phyloP scores from a whole-genome alignment of 768 basidiomycete genomes.

The Phylloporus sp. region DNA sequence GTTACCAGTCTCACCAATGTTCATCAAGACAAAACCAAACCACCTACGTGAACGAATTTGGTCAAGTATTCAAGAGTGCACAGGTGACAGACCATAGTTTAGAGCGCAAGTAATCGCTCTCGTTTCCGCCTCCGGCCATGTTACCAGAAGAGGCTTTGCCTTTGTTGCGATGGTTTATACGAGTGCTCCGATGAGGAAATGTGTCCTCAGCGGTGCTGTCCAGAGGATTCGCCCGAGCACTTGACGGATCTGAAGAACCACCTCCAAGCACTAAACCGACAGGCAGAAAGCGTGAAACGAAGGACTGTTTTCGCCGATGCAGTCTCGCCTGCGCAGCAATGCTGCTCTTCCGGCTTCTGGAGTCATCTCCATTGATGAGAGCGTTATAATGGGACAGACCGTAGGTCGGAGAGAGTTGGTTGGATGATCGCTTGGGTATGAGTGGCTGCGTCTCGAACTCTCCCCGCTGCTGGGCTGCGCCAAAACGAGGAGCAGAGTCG shows the following conservation, averaged over 20 bases:
- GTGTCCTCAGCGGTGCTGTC: conserved; percentile 33
- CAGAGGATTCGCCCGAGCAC: background rate
- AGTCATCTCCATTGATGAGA: conserved; percentile 19
- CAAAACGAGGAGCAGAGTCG: background rate
- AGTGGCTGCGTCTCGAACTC: conserved; percentile 29
- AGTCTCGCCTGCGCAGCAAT: conserved; percentile 16
- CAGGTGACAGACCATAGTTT: conserved; percentile 64
- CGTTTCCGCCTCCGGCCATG: conserved; percentile 40
- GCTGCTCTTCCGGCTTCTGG: conserved; percentile 27
- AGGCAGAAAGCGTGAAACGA: conserved; percentile 36
- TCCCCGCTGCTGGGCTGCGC: conserved; percentile 9
- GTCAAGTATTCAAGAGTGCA: background rate
- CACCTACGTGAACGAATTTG: conserved; percentile 54
- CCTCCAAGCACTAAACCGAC: conserved; percentile 15
- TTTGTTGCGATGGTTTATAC: conserved; percentile 3
- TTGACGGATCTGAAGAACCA: conserved; percentile 3
- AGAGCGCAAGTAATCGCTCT: conserved; percentile 77
- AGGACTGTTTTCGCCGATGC: conserved; percentile 26
- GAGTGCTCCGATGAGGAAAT: conserved; percentile 20
- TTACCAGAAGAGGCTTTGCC: conserved; percentile 16
- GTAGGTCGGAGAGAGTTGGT: conserved; percentile 19
- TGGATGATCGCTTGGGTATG: conserved; percentile 23
- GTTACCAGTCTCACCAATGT: conserved; percentile 86
- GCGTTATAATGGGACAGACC: conserved; percentile 7
- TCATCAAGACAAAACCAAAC: conserved; percentile 85